phyloP scores from a whole-genome alignment of 1,139 yeast species.

The Yamadazyma diospyri region DNA sequence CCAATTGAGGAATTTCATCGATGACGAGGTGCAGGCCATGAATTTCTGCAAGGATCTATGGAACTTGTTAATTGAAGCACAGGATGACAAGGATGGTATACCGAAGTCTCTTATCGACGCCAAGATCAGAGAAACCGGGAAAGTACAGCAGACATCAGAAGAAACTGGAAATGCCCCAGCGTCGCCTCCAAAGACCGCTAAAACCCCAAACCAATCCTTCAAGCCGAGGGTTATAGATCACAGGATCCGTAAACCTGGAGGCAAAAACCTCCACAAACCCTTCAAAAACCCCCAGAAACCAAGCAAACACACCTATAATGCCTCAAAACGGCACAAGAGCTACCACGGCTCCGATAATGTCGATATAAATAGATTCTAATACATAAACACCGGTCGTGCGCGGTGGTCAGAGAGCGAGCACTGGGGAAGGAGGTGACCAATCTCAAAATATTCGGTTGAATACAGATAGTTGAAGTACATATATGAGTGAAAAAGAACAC shows the following conservation, averaged over 20 bases:
- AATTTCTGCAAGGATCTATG: constrained; percentile 37
- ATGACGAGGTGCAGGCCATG: constrained; percentile 28
- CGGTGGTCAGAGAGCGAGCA: background rate
- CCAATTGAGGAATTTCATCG: constrained; percentile 40
- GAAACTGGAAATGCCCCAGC: background rate
- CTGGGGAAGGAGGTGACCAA: background rate
- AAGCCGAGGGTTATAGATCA: background rate
- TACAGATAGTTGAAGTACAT: too few relatives aligned
- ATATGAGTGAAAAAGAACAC: constrained; percentile 8
- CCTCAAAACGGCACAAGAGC: constrained; percentile 6
- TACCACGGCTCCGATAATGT: background rate
- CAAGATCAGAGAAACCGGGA: background rate
- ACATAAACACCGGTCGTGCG: background rate
- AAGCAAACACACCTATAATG: too few relatives aligned
- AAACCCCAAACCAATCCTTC: background rate
- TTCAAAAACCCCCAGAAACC: background rate
- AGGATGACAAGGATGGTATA: constrained; percentile 34
- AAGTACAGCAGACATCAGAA: constrained; percentile 5
- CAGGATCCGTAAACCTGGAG: background rate
- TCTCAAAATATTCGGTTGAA: too few relatives aligned
- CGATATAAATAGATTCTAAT: constrained; percentile 8
- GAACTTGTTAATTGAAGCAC: constrained; percentile 38
- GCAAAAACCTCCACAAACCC: too few relatives aligned
- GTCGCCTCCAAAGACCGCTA: too few relatives aligned
- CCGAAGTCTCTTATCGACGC: constrained; percentile 26